Percentiles rank a stretch among this genome's conserved stretches.
These are phyloP conservation scores for Collybia mongolica DNA, from an alignment of 768 basidiomycete genomes.

Conservation along the genomic window DNA sequence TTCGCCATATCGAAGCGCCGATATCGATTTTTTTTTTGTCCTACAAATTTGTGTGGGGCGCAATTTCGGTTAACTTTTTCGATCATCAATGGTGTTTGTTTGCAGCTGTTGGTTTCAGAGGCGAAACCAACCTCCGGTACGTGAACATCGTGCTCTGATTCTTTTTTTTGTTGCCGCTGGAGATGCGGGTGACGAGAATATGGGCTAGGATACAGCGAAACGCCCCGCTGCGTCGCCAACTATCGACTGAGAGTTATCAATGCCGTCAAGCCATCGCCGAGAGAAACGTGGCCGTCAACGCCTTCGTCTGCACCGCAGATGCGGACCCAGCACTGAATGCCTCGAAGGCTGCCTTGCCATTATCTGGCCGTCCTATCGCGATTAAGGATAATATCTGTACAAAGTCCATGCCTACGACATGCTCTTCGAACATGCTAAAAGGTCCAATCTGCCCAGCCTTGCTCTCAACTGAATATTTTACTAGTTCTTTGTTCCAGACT, in stretches of 20 bases:
- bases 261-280: slow-evolving; percentile 30
- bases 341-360: slow-evolving; percentile 22
- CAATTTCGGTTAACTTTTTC: no score
- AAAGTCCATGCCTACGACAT: slow-evolving; percentile 58
- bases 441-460: slow-evolving; percentile 32
- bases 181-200: neutral
- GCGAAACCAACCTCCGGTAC: no score
- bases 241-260: slow-evolving; percentile 6
- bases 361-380: slow-evolving; percentile 49
- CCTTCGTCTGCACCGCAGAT: slow-evolving; percentile 41
- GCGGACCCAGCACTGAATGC: slow-evolving; percentile 14
- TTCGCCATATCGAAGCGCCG: neutral
- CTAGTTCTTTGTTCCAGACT: slow-evolving; percentile 46
- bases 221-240: neutral
- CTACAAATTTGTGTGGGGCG: no score
- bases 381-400: slow-evolving; percentile 92
- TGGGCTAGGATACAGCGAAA: neutral
- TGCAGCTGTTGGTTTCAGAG: no score
- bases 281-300: slow-evolving; percentile 49
- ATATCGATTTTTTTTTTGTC: no score
- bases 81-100: no score
- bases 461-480: neutral
- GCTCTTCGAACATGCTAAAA: slow-evolving; percentile 73
- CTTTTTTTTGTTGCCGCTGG: no score
- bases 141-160: no score